Evolutionary conservation across 306 rosid genomes (phyloP).

Genomic region (Quercus variabilis): DNA sequence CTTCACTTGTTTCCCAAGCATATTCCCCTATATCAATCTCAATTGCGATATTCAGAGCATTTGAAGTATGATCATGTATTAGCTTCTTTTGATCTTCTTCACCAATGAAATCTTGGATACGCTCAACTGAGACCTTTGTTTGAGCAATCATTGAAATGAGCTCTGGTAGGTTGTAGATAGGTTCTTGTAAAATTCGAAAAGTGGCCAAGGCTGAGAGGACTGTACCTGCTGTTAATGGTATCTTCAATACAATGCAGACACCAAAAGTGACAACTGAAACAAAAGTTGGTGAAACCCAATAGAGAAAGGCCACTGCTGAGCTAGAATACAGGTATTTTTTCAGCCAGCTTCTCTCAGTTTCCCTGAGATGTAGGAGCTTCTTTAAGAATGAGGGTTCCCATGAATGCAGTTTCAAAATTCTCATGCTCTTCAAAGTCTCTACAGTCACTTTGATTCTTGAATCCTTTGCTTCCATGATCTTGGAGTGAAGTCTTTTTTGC

Average conservation of each 20-base stretch:
- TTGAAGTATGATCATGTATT: constrained; percentile 1
- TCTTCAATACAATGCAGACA: constrained; percentile 29
- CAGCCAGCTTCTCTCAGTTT: constrained; percentile 39
- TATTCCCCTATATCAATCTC: no score
- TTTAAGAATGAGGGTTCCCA: no score
- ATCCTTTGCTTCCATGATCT: constrained; percentile 53
- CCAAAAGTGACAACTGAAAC: constrained; percentile 32
- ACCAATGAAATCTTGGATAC: constrained; percentile 30
- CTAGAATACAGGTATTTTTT: constrained; percentile 43
- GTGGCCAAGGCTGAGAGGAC: constrained; percentile 26
- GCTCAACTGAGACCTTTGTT: constrained; percentile 9
- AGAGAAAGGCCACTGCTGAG: constrained; percentile 28
- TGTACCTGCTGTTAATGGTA: constrained; percentile 31
- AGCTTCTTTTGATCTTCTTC: constrained; percentile 35
- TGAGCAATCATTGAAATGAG: constrained; percentile 42
- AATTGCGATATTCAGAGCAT: no score
- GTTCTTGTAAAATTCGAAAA: constrained; percentile 45
- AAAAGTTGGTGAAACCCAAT: no score
- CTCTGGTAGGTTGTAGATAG: constrained; percentile 53
- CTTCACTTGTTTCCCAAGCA: no score
- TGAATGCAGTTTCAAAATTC: constrained; percentile 31
- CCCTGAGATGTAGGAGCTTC: constrained; percentile 27
- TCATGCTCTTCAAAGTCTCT: constrained; percentile 42
- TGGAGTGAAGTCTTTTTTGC: constrained; percentile 39
- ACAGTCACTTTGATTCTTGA: constrained; percentile 44